Conservation (phyloP, 345 rosid genomes). For the Excoecaria cochinchinensis region DNA sequence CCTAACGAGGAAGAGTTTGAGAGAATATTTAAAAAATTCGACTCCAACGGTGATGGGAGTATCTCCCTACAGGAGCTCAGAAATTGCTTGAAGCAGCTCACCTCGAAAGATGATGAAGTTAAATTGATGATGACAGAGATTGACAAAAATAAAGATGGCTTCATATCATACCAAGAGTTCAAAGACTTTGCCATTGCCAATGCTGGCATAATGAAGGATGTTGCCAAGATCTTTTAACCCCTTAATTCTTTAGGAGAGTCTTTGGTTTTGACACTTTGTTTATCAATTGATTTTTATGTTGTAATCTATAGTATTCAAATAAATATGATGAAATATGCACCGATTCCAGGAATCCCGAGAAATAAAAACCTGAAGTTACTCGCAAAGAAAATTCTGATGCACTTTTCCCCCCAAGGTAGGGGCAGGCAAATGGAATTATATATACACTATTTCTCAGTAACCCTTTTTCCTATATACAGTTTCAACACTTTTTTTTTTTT, state of each 20-base stretch:
- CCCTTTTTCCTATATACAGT: slow-evolving; percentile 37
- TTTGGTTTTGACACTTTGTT: too few relatives aligned
- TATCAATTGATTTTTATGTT: too few relatives aligned
- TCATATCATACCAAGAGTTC: slow-evolving; percentile 70
- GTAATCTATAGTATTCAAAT: too few relatives aligned
- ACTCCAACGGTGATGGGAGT: slow-evolving; percentile 76
- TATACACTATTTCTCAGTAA: slow-evolving; percentile 34
- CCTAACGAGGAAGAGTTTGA: slow-evolving; percentile 45
- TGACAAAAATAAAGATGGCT: slow-evolving; percentile 87
- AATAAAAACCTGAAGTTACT: not conserved
- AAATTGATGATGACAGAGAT: slow-evolving; percentile 87
- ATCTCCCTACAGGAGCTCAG: slow-evolving; percentile 80
- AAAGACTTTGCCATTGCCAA: slow-evolving; percentile 68
- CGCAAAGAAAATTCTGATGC: not conserved
- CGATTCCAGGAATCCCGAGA: not conserved
- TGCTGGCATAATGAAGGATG: slow-evolving; percentile 79
- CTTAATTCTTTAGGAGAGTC: not conserved
- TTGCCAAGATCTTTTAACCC: slow-evolving; percentile 68
- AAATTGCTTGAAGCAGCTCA: slow-evolving; percentile 64
- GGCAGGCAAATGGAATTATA: slow-evolving; percentile 20
- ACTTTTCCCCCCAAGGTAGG: slow-evolving; percentile 4
- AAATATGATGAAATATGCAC: not conserved
- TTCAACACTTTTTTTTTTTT: slow-evolving; percentile 12
- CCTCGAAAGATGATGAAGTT: slow-evolving; percentile 55
- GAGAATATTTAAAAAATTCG: slow-evolving; percentile 76